These are phyloP conservation scores for Parafenestella ontariensis DNA, from an alignment of 2,329 filamentous ascomycete genomes.

Conservation along the genomic window DNA sequence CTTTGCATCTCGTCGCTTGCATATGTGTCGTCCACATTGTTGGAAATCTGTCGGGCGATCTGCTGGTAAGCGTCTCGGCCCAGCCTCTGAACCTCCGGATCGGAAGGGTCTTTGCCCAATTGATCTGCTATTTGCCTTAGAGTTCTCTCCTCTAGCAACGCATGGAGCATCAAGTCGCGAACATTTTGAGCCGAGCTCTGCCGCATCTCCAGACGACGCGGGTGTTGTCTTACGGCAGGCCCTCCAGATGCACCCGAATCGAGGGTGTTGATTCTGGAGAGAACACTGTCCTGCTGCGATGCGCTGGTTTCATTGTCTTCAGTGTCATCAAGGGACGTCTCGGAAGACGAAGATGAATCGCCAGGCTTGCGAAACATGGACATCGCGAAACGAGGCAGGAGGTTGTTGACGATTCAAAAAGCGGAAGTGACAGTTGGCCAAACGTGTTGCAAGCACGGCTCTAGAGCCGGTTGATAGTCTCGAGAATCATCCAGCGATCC, in stretches of 20 bases:
- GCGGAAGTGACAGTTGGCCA: not conserved
- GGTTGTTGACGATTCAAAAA: constrained; percentile 1
- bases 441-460: not conserved
- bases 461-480: not conserved
- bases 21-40: constrained; percentile 47
- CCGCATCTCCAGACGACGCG: constrained; percentile 19
- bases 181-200: constrained; percentile 36
- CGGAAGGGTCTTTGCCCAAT: constrained; percentile 37
- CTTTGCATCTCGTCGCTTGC: constrained; percentile 49
- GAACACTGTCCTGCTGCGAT: constrained; percentile 22
- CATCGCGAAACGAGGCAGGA: constrained; percentile 19
- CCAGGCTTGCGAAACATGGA: constrained; percentile 46
- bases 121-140: constrained; percentile 49
- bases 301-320: constrained; percentile 27
- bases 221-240: constrained; percentile 12
- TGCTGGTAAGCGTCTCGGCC: constrained; percentile 49
- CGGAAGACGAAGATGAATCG: constrained; percentile 41
- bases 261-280: constrained; percentile 40
- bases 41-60: constrained; percentile 48
- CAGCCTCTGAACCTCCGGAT: constrained; percentile 48
- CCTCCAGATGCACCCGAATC: constrained; percentile 29
- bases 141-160: constrained; percentile 55
- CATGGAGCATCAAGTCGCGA: constrained; percentile 52
- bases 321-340: constrained; percentile 26
- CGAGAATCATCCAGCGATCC: constrained; percentile 1